phyloP scores from a whole-genome alignment of 805 yeast genomes.

The Scheffersomyces coipomensis region DNA sequence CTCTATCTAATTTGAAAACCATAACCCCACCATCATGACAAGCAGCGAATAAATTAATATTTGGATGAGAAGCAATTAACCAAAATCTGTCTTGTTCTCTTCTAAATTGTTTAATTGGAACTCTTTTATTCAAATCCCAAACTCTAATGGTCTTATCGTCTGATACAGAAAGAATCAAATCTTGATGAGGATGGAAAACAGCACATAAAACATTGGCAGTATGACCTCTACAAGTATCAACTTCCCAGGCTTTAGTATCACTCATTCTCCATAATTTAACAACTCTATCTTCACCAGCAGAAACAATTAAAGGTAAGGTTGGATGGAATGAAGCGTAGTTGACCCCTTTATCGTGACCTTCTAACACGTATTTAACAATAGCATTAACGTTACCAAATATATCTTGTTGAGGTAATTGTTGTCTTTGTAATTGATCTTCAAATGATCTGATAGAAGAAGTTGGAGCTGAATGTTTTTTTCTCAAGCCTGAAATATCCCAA shows the following conservation, averaged over 20 bases:
- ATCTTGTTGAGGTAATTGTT: slow-evolving; percentile 80
- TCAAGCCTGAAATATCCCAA: slow-evolving; percentile 95
- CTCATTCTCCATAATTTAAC: slow-evolving; percentile 97
- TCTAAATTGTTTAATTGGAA: slow-evolving; percentile 90
- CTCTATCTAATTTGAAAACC: slow-evolving; percentile 97
- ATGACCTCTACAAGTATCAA: slow-evolving; percentile 97
- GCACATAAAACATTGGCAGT: slow-evolving; percentile 89
- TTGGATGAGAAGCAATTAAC: slow-evolving; percentile 87
- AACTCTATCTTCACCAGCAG: slow-evolving; percentile 94
- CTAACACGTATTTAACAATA: slow-evolving; percentile 89
- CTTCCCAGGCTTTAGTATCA: slow-evolving; percentile 98
- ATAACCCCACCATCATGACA: slow-evolving; percentile 97
- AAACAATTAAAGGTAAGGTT: slow-evolving; percentile 87
- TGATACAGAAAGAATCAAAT: slow-evolving; percentile 86
- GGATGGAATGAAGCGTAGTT: slow-evolving; percentile 99
- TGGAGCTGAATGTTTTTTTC: slow-evolving; percentile 90
- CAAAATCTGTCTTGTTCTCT: slow-evolving; percentile 94
- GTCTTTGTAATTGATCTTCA: slow-evolving; percentile 55
- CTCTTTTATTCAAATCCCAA: slow-evolving; percentile 94
- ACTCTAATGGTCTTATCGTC: slow-evolving; percentile 95
- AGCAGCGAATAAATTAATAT: slow-evolving; percentile 88
- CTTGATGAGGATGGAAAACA: slow-evolving; percentile 90
- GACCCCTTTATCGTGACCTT: slow-evolving; percentile 98
- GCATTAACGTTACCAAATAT: slow-evolving; percentile 94
- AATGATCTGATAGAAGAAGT: slow-evolving; percentile 44